A percentile compares a stretch with the other conserved stretches of the same genome.
Evolutionary conservation across 2,329 filamentous ascomycete genomes (phyloP).

Genomic region (Aschersonia sp.): DNA sequence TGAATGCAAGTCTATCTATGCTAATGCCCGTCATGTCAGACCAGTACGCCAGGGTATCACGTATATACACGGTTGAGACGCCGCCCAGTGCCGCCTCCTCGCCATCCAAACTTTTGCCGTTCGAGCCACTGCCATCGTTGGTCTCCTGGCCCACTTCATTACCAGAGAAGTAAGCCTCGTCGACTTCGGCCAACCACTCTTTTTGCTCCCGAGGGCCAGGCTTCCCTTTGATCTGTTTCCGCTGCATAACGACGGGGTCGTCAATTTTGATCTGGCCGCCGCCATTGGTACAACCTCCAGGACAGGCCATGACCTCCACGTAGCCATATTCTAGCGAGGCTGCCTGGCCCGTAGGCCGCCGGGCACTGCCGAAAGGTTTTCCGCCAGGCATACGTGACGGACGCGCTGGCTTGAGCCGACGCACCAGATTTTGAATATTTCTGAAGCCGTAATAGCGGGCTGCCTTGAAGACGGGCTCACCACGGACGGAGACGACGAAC

Average conservation of each 20-base stretch:
- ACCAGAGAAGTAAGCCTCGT: slow-evolving; percentile 81
- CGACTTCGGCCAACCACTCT: slow-evolving; percentile 66
- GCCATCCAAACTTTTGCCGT: slow-evolving; percentile 1
- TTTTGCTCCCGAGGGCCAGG: slow-evolving; percentile 70
- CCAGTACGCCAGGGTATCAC: slow-evolving; percentile 65
- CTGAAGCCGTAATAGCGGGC: slow-evolving; percentile 95
- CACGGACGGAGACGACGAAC: slow-evolving; percentile 50
- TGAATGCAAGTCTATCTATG: slow-evolving; percentile 61
- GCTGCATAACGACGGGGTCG: slow-evolving; percentile 49
- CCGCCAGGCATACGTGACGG: slow-evolving; percentile 70
- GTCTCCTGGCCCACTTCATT: slow-evolving; percentile 33
- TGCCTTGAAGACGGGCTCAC: slow-evolving; percentile 55
- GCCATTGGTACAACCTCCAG: slow-evolving; percentile 96
- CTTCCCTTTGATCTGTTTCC: slow-evolving; percentile 33
- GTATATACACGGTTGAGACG: slow-evolving; percentile 52
- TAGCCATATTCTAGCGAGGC: slow-evolving; percentile 62
- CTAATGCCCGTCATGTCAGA: slow-evolving; percentile 54
- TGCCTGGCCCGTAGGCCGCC: slow-evolving; percentile 35
- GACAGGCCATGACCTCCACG: slow-evolving; percentile 97
- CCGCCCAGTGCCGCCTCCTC: slow-evolving; percentile 38
- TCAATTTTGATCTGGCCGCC: slow-evolving; percentile 89
- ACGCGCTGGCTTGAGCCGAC: slow-evolving; percentile 72
- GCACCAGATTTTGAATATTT: slow-evolving; percentile 95
- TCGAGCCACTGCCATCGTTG: slow-evolving; percentile 9
- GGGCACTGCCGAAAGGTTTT: slow-evolving; percentile 41